A percentile compares a stretch with the other conserved stretches of the same genome.
Evolutionary conservation across 768 basidiomycete genomes (phyloP).

Genomic region (Tulasnella sp.): DNA sequence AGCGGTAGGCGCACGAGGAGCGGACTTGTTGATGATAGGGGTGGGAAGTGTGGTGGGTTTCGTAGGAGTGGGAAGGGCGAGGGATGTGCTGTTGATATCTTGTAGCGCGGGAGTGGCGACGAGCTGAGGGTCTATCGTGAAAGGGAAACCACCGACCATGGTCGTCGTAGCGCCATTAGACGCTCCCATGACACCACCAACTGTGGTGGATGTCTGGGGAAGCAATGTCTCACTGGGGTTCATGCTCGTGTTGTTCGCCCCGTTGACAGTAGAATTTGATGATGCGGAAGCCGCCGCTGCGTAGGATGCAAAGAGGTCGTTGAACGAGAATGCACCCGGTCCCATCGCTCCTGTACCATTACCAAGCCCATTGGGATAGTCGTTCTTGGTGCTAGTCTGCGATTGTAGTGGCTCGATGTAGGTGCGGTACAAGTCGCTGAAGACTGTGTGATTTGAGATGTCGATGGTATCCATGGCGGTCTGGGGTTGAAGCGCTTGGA

Average conservation of each 20-base stretch:
- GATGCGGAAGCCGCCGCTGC: not conserved
- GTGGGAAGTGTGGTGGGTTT: slow-evolving; percentile 11
- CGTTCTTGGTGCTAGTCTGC: not conserved
- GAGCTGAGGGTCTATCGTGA: slow-evolving; percentile 64
- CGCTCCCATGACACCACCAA: not conserved
- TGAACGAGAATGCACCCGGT: slow-evolving; percentile 32
- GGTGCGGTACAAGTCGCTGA: slow-evolving; percentile 6
- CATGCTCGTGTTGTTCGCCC: slow-evolving; percentile 21
- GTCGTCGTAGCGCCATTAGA: not conserved
- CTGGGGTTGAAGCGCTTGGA: not conserved
- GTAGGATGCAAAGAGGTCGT: slow-evolving; percentile 7
- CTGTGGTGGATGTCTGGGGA: not conserved
- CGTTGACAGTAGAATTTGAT: slow-evolving; percentile 5
- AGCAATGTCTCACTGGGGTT: not conserved
- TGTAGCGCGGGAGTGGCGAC: slow-evolving; percentile 44
- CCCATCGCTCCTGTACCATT: not conserved
- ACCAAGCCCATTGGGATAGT: not conserved
- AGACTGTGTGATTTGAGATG: slow-evolving; percentile 3
- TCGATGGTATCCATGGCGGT: slow-evolving; percentile 10
- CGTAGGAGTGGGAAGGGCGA: slow-evolving; percentile 29
- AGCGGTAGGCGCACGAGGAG: not conserved
- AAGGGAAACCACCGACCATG: slow-evolving; percentile 12
- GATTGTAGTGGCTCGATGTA: slow-evolving; percentile 9
- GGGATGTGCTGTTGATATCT: not conserved
- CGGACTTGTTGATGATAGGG: not conserved